A percentile compares a stretch with the other conserved stretches of the same genome.
phyloP scores from a whole-genome alignment of 2,329 filamentous ascomycete species.

The Talaromyces amestolkiae region DNA sequence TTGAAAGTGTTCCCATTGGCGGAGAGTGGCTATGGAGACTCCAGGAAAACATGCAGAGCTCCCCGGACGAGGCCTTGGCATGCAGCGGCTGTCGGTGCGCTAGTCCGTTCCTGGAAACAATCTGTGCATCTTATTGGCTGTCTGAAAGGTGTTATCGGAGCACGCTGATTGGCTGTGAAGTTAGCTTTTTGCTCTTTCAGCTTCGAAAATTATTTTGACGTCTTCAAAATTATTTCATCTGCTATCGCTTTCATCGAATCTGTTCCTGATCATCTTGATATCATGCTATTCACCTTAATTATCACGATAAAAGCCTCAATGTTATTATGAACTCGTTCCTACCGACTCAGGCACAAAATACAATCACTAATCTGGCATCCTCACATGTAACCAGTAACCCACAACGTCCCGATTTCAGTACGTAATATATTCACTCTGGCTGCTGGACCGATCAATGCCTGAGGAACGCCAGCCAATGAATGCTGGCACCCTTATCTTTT shows the following conservation, averaged over 20 bases:
- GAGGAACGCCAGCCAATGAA: neutral
- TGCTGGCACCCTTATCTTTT: neutral
- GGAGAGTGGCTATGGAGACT: neutral
- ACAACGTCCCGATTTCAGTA: conserved; percentile 6
- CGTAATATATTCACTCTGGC: conserved; percentile 6
- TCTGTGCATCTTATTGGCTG: conserved; percentile 12
- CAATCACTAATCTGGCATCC: neutral
- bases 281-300: neutral
- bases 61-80: conserved; percentile 13
- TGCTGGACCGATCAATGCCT: conserved; percentile 1
- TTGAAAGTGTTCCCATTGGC: neutral
- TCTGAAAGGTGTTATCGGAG: conserved; percentile 8
- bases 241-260: neutral
- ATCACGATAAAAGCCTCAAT: no score
- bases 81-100: conserved; percentile 1
- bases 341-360: neutral
- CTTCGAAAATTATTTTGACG: neutral
- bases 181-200: neutral
- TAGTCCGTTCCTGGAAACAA: conserved; percentile 5
- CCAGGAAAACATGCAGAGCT: conserved; percentile 10
- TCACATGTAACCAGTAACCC: neutral
- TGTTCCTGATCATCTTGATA: neutral
- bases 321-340: no score
- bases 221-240: neutral
- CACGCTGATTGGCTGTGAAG: conserved; percentile 12